Percentiles rank a stretch among this genome's conserved stretches.
Conservation (phyloP, 2,329 filamentous ascomycete species). For the Fusarium nelsonii region DNA sequence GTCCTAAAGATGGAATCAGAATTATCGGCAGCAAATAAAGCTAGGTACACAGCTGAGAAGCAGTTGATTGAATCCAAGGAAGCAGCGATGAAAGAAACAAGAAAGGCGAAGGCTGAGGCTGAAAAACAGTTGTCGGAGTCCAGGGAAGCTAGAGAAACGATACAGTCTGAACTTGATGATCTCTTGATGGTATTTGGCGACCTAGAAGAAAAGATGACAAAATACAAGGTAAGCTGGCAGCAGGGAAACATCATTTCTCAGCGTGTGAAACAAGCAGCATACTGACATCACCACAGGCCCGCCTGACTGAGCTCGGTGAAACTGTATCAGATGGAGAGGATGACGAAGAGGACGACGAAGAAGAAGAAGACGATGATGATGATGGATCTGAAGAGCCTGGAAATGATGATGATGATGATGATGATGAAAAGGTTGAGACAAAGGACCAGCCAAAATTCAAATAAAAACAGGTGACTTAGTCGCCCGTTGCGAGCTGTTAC, state of each 20-base stretch:
- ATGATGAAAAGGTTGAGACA: constrained; percentile 21
- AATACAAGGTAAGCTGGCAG: constrained; percentile 73
- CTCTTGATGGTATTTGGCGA: constrained; percentile 85
- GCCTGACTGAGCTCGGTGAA: constrained; percentile 75
- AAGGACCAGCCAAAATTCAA: constrained; percentile 8
- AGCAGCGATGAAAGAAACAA: constrained; percentile 61
- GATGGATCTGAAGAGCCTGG: constrained; percentile 36
- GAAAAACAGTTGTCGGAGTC: constrained; percentile 53
- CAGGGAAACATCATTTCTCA: not conserved
- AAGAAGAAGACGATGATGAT: constrained; percentile 61
- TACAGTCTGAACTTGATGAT: constrained; percentile 82
- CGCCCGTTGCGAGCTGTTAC: not conserved
- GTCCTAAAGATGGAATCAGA: constrained; percentile 50
- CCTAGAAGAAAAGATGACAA: constrained; percentile 79
- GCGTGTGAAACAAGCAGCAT: not conserved
- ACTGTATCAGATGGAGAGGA: constrained; percentile 82
- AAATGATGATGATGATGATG: constrained; percentile 21
- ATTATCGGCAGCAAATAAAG: constrained; percentile 66
- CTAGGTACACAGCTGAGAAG: constrained; percentile 65
- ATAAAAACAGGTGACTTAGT: constrained; percentile 4
- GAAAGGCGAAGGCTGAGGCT: constrained; percentile 70
- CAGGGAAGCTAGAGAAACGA: constrained; percentile 71
- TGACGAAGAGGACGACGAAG: constrained; percentile 69
- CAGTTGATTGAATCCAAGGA: constrained; percentile 63
- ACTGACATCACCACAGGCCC: constrained; percentile 57